A percentile compares a stretch with the other conserved stretches of the same genome.
Conservation (phyloP, 108 stramenopile species). For the Cyclostephanos tholiformis region DNA sequence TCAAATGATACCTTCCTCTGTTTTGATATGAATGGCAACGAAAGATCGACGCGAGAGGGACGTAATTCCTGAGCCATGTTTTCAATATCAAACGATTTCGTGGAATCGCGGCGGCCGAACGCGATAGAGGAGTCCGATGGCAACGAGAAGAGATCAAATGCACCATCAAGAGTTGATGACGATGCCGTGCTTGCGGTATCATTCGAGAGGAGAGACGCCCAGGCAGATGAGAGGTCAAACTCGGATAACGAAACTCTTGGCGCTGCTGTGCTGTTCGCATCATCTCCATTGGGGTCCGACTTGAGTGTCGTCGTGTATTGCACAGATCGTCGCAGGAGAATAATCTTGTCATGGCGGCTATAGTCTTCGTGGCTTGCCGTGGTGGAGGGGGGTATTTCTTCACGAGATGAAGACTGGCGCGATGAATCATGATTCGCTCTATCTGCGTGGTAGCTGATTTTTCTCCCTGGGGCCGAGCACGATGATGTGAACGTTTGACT, state of each 20-base stretch:
- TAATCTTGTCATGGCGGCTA: constrained; percentile 4
- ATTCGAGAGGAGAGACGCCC: constrained; percentile 28
- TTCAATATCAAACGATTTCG: not conserved
- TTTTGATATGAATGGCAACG: constrained; percentile 8
- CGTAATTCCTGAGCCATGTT: not conserved
- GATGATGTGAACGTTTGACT: not conserved
- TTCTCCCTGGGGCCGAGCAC: not conserved
- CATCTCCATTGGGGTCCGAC: constrained; percentile 21
- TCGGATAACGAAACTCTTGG: constrained; percentile 8
- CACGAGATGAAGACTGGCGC: not conserved
- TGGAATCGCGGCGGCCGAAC: constrained; percentile 5
- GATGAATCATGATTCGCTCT: not conserved
- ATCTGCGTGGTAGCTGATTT: not conserved
- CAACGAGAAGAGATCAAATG: constrained; percentile 41
- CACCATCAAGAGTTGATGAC: constrained; percentile 26
- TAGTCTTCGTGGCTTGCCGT: not conserved
- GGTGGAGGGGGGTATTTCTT: not conserved
- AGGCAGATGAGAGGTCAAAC: constrained; percentile 40
- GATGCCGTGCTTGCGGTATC: constrained; percentile 12
- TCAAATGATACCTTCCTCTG: constrained; percentile 45
- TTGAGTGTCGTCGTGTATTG: constrained; percentile 36
- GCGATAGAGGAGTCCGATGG: constrained; percentile 42
- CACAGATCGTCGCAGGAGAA: constrained; percentile 26
- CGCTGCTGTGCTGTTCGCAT: not conserved
- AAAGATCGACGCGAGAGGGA: constrained; percentile 12